These are phyloP conservation scores for Beauveria brongniartii DNA, from an alignment of 2,329 filamentous ascomycete genomes.

Conservation along the genomic window DNA sequence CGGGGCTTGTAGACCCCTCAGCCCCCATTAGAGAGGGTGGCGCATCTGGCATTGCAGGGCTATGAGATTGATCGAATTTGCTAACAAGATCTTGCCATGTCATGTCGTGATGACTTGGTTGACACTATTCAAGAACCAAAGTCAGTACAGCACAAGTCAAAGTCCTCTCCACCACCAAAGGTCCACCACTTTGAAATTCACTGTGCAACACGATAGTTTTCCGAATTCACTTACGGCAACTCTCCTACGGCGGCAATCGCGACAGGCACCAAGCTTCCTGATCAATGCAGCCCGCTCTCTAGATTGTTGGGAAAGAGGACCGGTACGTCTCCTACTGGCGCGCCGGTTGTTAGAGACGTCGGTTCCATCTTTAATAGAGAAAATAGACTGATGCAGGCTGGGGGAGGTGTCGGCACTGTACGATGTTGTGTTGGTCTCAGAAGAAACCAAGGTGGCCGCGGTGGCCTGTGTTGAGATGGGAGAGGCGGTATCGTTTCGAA, in stretches of 20 bases:
- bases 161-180: background rate
- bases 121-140: conserved; percentile 35
- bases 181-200: background rate
- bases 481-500: conserved; percentile 41
- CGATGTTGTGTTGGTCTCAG: conserved; percentile 23
- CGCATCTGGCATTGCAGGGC: conserved; percentile 43
- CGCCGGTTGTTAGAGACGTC: conserved; percentile 46
- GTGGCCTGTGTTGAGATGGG: conserved; percentile 43
- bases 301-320: conserved; percentile 49
- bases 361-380: conserved; percentile 47
- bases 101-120: conserved; percentile 52
- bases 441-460: conserved; percentile 27
- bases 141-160: conserved; percentile 7
- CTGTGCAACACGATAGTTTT: background rate
- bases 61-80: conserved; percentile 46
- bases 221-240: conserved; percentile 44
- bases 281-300: conserved; percentile 53
- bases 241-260: conserved; percentile 46
- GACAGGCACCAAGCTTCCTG: conserved; percentile 50
- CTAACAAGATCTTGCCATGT: conserved; percentile 51
- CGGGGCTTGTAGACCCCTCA: conserved; percentile 40
- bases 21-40: conserved; percentile 29
- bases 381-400: conserved; percentile 42
- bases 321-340: conserved; percentile 50
- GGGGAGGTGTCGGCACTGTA: conserved; percentile 38